These are phyloP conservation scores for Tarenaya hassleriana DNA, from an alignment of 345 rosid genomes.

Conservation along the genomic window DNA sequence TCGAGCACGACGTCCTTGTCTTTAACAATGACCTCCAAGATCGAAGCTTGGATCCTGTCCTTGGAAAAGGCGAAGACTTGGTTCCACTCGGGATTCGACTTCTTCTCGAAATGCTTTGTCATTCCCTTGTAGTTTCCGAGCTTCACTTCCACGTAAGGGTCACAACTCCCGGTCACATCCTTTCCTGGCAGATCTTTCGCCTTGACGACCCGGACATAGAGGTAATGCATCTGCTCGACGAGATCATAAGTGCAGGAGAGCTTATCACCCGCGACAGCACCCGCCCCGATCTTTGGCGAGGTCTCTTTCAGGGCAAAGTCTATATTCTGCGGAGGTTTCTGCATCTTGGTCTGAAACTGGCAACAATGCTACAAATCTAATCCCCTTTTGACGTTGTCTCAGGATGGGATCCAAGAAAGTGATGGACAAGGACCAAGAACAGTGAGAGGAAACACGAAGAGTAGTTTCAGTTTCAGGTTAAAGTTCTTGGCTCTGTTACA, in stretches of 20 bases:
- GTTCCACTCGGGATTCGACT: slow-evolving; percentile 82
- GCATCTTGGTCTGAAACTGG: slow-evolving; percentile 37
- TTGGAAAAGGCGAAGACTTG: slow-evolving; percentile 89
- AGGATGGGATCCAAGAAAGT: no score
- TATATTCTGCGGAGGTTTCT: slow-evolving; percentile 53
- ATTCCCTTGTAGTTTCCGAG: slow-evolving; percentile 83
- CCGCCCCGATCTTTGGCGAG: slow-evolving; percentile 73
- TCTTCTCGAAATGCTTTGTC: slow-evolving; percentile 89
- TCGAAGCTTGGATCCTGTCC: slow-evolving; percentile 79
- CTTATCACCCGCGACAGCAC: slow-evolving; percentile 51
- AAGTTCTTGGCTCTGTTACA: no score
- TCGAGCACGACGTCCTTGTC: slow-evolving; percentile 72
- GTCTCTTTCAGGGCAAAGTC: slow-evolving; percentile 92
- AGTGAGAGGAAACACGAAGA: no score
- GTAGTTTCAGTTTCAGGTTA: no score
- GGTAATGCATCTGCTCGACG: slow-evolving; percentile 96
- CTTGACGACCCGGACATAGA: slow-evolving; percentile 80
- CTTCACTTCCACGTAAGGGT: slow-evolving; percentile 82
- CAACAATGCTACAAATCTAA: not conserved
- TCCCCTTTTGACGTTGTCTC: no score
- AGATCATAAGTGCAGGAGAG: slow-evolving; percentile 88
- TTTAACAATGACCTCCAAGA: slow-evolving; percentile 62
- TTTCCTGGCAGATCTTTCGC: slow-evolving; percentile 79
- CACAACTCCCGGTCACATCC: slow-evolving; percentile 80
- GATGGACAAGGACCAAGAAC: no score